Conservation (phyloP, 2,329 filamentous ascomycete genomes). For the Monosporascus sp. region DNA sequence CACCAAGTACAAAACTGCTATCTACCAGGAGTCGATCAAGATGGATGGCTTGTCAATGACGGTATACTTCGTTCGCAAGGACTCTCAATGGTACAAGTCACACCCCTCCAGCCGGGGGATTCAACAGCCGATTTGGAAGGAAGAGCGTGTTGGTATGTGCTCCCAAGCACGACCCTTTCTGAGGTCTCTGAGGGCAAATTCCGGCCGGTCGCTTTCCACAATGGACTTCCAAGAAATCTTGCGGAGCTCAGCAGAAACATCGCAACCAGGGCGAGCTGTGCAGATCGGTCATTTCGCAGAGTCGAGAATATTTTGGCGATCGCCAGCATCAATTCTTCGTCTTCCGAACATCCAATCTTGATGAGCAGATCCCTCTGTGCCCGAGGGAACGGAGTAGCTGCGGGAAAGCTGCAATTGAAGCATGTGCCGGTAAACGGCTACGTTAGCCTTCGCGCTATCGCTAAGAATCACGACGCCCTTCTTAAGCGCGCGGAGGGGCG, state of each 20-base stretch:
- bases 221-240: constrained; percentile 17
- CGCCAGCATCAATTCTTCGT: constrained; percentile 19
- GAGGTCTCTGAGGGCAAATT: constrained; percentile 10
- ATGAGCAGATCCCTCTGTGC: constrained; percentile 11
- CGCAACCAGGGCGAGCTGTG: constrained; percentile 28
- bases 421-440: constrained; percentile 23
- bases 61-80: constrained; percentile 7
- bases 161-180: constrained; percentile 17
- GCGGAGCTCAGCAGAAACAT: constrained; percentile 11
- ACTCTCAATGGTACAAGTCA: not conserved
- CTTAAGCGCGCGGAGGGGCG: constrained; percentile 14
- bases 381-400: constrained; percentile 6
- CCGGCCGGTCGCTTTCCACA: constrained; percentile 18
- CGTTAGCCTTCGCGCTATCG: constrained; percentile 13
- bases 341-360: constrained; percentile 22
- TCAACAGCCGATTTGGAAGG: constrained; percentile 1
- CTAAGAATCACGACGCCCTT: constrained; percentile 12
- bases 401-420: constrained; percentile 8
- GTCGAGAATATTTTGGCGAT: constrained; percentile 17
- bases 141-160: constrained; percentile 26
- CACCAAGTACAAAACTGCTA: constrained; percentile 11
- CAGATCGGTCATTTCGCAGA: constrained; percentile 19
- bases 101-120: not conserved
- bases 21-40: constrained; percentile 5
- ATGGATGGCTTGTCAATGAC: constrained; percentile 11